These are phyloP conservation scores for Mrakia hoshinonis DNA, from an alignment of 768 basidiomycete genomes.

Conservation along the genomic window DNA sequence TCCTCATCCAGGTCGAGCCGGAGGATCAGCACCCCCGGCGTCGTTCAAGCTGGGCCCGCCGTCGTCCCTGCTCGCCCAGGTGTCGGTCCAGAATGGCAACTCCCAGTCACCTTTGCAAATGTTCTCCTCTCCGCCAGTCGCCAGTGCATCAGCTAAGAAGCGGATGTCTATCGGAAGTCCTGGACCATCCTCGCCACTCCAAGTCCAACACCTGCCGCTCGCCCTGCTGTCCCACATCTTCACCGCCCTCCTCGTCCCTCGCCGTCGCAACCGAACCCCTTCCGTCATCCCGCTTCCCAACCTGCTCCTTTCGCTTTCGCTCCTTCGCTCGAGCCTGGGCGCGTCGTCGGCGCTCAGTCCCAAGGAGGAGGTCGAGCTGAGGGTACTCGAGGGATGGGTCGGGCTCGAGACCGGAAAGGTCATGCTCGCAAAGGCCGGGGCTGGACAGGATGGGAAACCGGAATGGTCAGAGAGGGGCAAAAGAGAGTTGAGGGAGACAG, in stretches of 20 bases:
- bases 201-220: neutral
- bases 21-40: neutral
- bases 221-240: slow-evolving; percentile 6
- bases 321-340: neutral
- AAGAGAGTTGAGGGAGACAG: slow-evolving; percentile 10
- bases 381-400: slow-evolving; percentile 17
- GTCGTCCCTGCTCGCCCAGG: neutral
- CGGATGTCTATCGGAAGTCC: neutral
- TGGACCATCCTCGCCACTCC: neutral
- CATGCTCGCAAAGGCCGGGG: neutral
- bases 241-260: slow-evolving; percentile 4
- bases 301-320: neutral
- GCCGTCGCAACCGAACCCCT: neutral
- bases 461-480: neutral
- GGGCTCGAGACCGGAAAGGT: slow-evolving; percentile 2
- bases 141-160: neutral
- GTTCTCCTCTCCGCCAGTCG: neutral
- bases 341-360: slow-evolving; percentile 8
- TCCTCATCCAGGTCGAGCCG: neutral
- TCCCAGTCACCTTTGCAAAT: neutral
- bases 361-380: slow-evolving; percentile 22
- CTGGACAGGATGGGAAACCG: neutral
- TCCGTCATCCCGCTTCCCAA: slow-evolving; percentile 9
- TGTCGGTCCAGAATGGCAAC: neutral
- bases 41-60: neutral